phyloP scores from a whole-genome alignment of 495 filamentous ascomycete species.

The Patellaria atrata region DNA sequence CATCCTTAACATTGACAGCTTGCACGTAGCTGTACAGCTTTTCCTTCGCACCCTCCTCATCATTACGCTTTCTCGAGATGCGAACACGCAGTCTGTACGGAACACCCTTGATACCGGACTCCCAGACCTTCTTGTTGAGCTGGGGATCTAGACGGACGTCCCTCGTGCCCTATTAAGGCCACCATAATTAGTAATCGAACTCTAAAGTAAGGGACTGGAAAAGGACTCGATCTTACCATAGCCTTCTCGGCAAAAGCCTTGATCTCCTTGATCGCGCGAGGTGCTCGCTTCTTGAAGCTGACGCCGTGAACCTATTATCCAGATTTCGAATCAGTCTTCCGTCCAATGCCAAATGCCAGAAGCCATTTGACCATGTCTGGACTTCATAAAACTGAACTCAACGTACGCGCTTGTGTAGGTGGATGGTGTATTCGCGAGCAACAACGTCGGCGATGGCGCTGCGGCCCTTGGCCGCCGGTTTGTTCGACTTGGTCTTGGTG shows the following conservation, averaged over 20 bases:
- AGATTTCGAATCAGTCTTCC: slow-evolving; percentile 24
- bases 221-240: slow-evolving; percentile 58
- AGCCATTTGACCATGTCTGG: slow-evolving; percentile 40
- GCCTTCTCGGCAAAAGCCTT: slow-evolving; percentile 76
- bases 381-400: slow-evolving; percentile 58
- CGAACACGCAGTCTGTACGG: slow-evolving; percentile 91
- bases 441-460: slow-evolving; percentile 98
- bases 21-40: slow-evolving; percentile 98
- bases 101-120: slow-evolving; percentile 95
- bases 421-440: slow-evolving; percentile 99
- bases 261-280: slow-evolving; percentile 98
- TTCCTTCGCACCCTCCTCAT: slow-evolving; percentile 97
- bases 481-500: slow-evolving; percentile 10
- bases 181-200: slow-evolving; percentile 8
- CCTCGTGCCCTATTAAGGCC: slow-evolving; percentile 58
- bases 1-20: slow-evolving; percentile 97
- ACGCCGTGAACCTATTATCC: slow-evolving; percentile 72
- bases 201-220: too few relatives aligned
- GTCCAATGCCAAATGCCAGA: slow-evolving; percentile 24
- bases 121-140: slow-evolving; percentile 99
- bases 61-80: slow-evolving; percentile 98
- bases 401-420: slow-evolving; percentile 98
- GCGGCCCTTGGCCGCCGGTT: slow-evolving; percentile 56
- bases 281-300: slow-evolving; percentile 98
- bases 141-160: slow-evolving; percentile 97